Base-by-base conservation (phyloP, 805 yeast species). In the Wickerhamomyces bovis region DNA sequence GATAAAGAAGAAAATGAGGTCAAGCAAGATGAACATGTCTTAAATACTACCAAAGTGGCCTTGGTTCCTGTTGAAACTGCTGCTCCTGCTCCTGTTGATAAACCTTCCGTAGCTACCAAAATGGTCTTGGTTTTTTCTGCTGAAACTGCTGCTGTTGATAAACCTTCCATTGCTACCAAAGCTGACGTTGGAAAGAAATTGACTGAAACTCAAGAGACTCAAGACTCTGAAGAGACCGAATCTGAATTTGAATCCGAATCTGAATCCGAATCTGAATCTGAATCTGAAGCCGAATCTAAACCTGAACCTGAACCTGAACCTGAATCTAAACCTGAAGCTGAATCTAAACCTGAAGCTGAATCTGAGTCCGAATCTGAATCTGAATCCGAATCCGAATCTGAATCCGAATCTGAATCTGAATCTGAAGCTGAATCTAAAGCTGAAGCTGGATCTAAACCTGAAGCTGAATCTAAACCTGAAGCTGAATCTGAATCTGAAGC, bases 1-100 rank as follows among this genome's bases (percentile, higher is more conserved):
- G 36, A 33, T 16, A 8, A 33, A 16, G 36, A 33, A 33, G 36
- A 44, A 39, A 10, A 4, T 51, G 26, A 54, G 4, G 31, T 13
- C 5, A 28, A 11, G 31, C n/a, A 33, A 18, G 36, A 33, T 22
- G 18, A 20, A 38, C 8, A n/a, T 6, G 18, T 8, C 16, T 22
- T 23, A 4, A n/a, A 20, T 21, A 10, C 26, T 6, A 8, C 28
- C 25, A 38, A 20, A 21, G 16, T 23, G 7, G 28, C 9, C 13
- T 16, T 23, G 11, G 30, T 6, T 12, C 19, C 28, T 23, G 18
- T n/a, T n/a, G 36, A 18, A 33, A 25, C 31, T 22, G n/a, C n/a
- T n/a, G n/a, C n/a, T 18, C 19, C 22, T 5, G 23, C 11, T 19
- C 22, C 16, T 26, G 13, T 33, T 25, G 33, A 21, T 25, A 39